These are phyloP conservation scores for Bryopsis sp. DNA, from an alignment of 139 green algal genomes.

Conservation along the genomic window DNA sequence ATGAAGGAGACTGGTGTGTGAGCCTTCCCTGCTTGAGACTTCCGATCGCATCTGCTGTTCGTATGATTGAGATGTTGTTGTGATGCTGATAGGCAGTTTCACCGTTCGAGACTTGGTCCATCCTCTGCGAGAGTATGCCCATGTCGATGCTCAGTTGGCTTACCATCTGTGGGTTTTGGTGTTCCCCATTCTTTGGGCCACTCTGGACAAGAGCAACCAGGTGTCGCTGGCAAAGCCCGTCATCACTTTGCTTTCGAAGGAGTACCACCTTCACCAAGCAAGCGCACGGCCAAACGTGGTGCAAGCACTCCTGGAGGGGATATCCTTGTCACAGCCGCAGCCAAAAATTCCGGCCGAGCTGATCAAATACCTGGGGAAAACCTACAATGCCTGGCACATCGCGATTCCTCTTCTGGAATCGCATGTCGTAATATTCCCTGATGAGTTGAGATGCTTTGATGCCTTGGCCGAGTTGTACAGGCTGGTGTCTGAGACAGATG, in stretches of 20 bases:
- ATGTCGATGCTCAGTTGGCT: constrained; percentile 30
- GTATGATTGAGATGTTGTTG: too few species aligned
- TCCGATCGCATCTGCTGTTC: too few species aligned
- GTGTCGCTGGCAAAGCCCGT: constrained; percentile 86
- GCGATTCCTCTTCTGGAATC: constrained; percentile 91
- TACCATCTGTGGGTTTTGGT: constrained; percentile 86
- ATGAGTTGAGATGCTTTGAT: constrained; percentile 86
- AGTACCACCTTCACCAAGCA: constrained; percentile 80
- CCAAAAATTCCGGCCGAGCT: constrained; percentile 97
- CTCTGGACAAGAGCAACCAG: constrained; percentile 88
- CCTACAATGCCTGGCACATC: constrained; percentile 94
- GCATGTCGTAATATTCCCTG: constrained; percentile 89
- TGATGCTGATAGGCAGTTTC: too few species aligned
- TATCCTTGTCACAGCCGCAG: constrained; percentile 89
- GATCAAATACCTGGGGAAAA: constrained; percentile 95
- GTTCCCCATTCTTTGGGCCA: constrained; percentile 98
- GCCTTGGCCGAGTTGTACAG: constrained; percentile 78
- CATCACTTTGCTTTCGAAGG: constrained; percentile 81
- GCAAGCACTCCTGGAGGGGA: constrained; percentile 85
- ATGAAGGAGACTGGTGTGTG: constrained; percentile 29
- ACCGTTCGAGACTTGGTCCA: constrained; percentile 63
- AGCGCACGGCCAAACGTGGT: constrained; percentile 79
- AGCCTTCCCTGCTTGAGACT: too few species aligned
- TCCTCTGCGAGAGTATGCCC: constrained; percentile 64
- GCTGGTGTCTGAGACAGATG: constrained; percentile 75